phyloP scores from a whole-genome alignment of 129 eudicot species.

The Silybum marianum region DNA sequence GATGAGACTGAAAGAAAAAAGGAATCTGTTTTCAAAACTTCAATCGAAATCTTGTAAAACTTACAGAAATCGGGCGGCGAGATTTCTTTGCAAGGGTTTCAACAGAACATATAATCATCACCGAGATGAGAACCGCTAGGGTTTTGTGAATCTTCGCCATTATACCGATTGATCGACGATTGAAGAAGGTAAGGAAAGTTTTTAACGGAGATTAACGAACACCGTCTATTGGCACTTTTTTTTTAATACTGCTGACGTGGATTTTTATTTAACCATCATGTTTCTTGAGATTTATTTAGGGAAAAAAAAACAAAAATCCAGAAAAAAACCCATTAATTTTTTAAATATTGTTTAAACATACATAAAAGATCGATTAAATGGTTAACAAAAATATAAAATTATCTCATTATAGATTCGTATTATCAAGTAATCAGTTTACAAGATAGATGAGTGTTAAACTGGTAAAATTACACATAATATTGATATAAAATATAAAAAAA shows the following conservation, averaged over 20 bases:
- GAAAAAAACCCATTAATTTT: no score
- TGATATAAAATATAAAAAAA: no score
- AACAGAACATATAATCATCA: constrained; percentile 29
- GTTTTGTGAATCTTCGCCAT: constrained; percentile 32
- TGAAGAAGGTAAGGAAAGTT: not conserved
- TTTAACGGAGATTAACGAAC: constrained; percentile 8
- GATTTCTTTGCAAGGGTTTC: constrained; percentile 61
- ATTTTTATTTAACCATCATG: not conserved
- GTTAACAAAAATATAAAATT: no score
- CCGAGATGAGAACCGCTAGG: constrained; percentile 22
- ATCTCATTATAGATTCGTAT: no score
- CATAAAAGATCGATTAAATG: no score
- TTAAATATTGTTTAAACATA: no score
- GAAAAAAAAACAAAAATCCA: no score
- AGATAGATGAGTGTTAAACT: no score
- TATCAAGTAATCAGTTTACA: no score
- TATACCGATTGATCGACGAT: not conserved
- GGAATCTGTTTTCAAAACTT: not conserved
- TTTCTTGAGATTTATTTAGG: no score
- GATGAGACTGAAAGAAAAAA: not conserved
- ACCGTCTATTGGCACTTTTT: not conserved
- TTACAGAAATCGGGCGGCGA: constrained; percentile 74
- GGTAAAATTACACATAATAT: no score
- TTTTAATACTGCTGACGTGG: no score
- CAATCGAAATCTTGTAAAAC: constrained; percentile 10